phyloP scores from a whole-genome alignment of 2,329 filamentous ascomycete species.

The Colletotrichum higginsianum region DNA sequence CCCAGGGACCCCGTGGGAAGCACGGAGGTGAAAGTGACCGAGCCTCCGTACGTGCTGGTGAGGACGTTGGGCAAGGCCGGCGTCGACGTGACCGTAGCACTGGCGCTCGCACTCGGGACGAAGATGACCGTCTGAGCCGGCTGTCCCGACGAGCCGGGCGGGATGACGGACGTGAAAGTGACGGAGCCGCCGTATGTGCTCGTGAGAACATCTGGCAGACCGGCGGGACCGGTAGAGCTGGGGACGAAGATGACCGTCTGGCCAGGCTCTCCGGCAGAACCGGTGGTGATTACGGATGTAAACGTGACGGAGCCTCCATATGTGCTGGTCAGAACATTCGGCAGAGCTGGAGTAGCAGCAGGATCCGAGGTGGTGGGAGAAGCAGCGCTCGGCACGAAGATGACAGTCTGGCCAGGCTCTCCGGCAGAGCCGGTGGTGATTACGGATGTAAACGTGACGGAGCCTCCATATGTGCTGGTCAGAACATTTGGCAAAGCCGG shows the following conservation, averaged over 20 bases:
- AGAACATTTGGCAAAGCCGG: background rate
- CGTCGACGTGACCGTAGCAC: background rate
- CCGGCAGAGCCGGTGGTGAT: background rate
- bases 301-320: slow-evolving; percentile 4
- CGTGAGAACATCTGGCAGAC: slow-evolving; percentile 5
- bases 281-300: background rate
- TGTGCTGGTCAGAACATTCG: slow-evolving; percentile 8
- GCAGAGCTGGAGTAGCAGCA: background rate
- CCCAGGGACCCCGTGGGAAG: background rate
- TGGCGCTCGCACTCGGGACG: background rate
- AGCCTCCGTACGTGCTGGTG: slow-evolving; percentile 15
- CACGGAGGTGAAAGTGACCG: slow-evolving; percentile 1
- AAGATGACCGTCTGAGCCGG: slow-evolving; percentile 10
- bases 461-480: slow-evolving; percentile 18
- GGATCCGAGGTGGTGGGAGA: background rate
- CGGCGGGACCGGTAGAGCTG: background rate
- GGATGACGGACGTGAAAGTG: background rate
- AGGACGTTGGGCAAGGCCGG: background rate
- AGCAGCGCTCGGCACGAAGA: slow-evolving; percentile 6
- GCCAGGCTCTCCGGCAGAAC: background rate
- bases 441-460: background rate
- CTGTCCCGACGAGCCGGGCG: background rate
- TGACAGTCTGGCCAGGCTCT: background rate
- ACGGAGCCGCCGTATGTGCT: slow-evolving; percentile 27
- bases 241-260: slow-evolving; percentile 16